Percentiles rank a stretch among this genome's conserved stretches.
phyloP scores from a whole-genome alignment of 441 rosid genomes.

The Populus hybrid region DNA sequence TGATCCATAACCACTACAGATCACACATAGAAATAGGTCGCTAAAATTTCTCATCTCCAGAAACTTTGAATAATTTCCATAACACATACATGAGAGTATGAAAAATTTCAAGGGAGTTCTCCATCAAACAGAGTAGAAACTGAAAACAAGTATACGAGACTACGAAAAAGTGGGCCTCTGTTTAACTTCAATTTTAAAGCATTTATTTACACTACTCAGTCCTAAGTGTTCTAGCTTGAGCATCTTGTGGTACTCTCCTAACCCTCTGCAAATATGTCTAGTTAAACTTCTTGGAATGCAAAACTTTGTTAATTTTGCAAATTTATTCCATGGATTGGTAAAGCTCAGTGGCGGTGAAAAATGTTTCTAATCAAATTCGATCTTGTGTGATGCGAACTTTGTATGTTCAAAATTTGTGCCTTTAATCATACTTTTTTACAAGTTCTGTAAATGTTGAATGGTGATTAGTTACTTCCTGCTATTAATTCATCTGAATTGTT shows the following conservation, averaged over 20 bases:
- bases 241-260: background rate
- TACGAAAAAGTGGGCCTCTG: background rate
- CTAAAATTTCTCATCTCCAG: background rate
- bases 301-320: background rate
- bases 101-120: background rate
- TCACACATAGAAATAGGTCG: background rate
- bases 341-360: background rate
- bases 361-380: background rate
- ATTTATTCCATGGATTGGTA: background rate
- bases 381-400: background rate
- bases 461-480: background rate
- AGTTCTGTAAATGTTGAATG: background rate
- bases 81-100: background rate
- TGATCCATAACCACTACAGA: background rate
- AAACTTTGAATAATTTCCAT: background rate
- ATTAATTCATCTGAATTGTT: background rate
- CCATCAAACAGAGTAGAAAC: background rate
- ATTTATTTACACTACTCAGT: background rate
- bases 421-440: background rate
- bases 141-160: background rate
- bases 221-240: background rate
- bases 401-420: background rate
- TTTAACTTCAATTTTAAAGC: background rate
- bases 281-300: background rate
- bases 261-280: background rate